These are phyloP conservation scores for Myxozyma neotropica DNA, from an alignment of 805 yeast genomes.

Conservation along the genomic window DNA sequence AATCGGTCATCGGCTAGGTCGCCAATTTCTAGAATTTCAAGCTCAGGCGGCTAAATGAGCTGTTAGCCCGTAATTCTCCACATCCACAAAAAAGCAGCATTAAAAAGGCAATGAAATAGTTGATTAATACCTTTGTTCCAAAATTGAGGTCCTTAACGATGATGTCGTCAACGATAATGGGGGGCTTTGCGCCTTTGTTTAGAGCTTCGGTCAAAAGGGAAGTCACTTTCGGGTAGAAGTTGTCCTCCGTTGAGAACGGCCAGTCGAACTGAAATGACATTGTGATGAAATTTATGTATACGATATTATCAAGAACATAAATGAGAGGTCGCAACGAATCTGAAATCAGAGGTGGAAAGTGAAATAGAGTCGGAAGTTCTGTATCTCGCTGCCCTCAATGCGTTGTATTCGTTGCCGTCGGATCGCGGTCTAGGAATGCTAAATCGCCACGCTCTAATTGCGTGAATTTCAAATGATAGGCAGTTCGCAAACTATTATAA, in stretches of 20 bases:
- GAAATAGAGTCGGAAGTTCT: not conserved
- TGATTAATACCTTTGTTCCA: conserved; percentile 54
- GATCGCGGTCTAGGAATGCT: too few species aligned
- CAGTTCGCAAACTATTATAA: too few species aligned
- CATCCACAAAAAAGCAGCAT: not conserved
- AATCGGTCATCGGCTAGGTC: conserved; percentile 75
- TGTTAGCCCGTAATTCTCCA: not conserved
- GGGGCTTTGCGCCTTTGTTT: conserved; percentile 67
- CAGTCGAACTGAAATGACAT: conserved; percentile 84
- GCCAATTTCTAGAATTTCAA: conserved; percentile 81
- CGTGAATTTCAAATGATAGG: too few species aligned
- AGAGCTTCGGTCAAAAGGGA: conserved; percentile 70
- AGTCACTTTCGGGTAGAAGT: conserved; percentile 62
- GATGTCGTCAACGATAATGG: conserved; percentile 71
- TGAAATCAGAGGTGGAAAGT: too few species aligned
- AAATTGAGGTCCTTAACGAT: conserved; percentile 68
- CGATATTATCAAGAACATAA: not conserved
- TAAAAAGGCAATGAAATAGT: not conserved
- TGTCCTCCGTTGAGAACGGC: conserved; percentile 69
- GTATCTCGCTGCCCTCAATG: too few species aligned
- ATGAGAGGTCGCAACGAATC: too few species aligned
- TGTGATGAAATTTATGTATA: not conserved
- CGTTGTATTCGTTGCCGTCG: too few species aligned
- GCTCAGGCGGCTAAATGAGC: conserved; percentile 54
- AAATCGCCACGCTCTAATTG: too few species aligned